Base-by-base conservation (phyloP, 306 rosid species). In the Trifolium pratense region DNA sequence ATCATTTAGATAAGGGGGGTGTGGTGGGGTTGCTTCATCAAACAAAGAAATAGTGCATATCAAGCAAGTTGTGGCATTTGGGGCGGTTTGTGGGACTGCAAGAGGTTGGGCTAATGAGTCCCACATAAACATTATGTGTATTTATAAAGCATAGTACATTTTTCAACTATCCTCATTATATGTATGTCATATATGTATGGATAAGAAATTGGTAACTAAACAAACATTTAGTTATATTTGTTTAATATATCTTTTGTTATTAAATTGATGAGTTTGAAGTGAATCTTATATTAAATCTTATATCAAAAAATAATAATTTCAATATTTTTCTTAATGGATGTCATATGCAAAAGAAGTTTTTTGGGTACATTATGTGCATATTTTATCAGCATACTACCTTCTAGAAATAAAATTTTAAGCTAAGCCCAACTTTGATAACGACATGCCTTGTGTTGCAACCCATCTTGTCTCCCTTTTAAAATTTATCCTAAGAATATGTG, bases 61-160 rank as follows among this genome's bases (percentile, higher is more conserved):
- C 75, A 90, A 90, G 96, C 92, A 88, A 88, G 82, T 56, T 82
- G 80, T 66, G 75, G 29, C 73, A 62, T 82, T 83, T 87, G 90
- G 96, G 96, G 92, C 96, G 96, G 96, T 88, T 86, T 86, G 92
- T 90, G 96, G 96, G 96, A 84, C 92, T 88, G 64, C 83, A 16
- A 26, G 76, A 84, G 84, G 76, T 81, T 88, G 88, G 81, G 86
- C 66, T 78, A 57, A 84, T 73, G 29, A 74, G 75, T 82, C 88
- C 88, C 91, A 84, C 87, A 69, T 73, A 62, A 62, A 64, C 75
- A 84, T 82, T 82, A 80, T 74, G 85, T 86, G 86, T 78, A 83
- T 82, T 72, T 37, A 69, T 75, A 65, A 81, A 68, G 82, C 81
- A 61, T 46, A 56, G n/a, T 56, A 45, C 71, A 71, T 80, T 80